Evolutionary conservation across 176 grass and related monocot species (phyloP).

Genomic region (Musa beccarii): DNA sequence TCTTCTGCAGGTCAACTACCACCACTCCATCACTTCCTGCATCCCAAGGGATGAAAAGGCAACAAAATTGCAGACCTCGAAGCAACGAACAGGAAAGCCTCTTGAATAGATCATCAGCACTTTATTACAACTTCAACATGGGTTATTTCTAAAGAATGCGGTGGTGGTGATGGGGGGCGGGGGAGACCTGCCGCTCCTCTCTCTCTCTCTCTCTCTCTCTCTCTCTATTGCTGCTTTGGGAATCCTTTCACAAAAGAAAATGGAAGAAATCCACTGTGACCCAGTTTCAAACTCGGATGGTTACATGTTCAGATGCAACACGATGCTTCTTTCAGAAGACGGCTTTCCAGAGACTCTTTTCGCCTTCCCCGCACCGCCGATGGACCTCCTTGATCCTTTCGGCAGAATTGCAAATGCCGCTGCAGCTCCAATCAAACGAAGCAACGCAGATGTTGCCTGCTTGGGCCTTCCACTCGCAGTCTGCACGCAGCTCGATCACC

Average conservation of each 20-base stretch:
- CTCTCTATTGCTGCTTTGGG: background rate
- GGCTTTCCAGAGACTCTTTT: background rate
- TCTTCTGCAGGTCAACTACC: too few relatives aligned
- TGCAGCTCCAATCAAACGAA: constrained; percentile 8
- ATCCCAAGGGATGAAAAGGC: too few relatives aligned
- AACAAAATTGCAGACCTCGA: too few relatives aligned
- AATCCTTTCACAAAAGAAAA: background rate
- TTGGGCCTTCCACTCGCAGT: constrained; percentile 9
- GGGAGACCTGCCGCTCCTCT: background rate
- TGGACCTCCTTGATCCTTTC: constrained; percentile 4
- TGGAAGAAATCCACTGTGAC: background rate
- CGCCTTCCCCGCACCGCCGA: constrained; percentile 1
- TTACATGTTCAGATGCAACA: background rate
- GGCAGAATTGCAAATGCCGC: constrained; percentile 4
- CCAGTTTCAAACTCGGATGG: background rate
- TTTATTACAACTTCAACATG: background rate
- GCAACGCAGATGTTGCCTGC: constrained; percentile 4
- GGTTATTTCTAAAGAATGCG: background rate
- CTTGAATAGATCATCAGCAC: background rate
- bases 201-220: background rate
- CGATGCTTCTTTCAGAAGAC: background rate
- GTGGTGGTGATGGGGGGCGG: background rate
- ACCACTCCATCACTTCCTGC: too few relatives aligned
- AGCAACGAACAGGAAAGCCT: background rate
- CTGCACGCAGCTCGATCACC: background rate